A percentile compares a stretch with the other conserved stretches of the same genome.
These are phyloP conservation scores for Mrakia frigida DNA, from an alignment of 768 basidiomycete genomes.

Conservation along the genomic window DNA sequence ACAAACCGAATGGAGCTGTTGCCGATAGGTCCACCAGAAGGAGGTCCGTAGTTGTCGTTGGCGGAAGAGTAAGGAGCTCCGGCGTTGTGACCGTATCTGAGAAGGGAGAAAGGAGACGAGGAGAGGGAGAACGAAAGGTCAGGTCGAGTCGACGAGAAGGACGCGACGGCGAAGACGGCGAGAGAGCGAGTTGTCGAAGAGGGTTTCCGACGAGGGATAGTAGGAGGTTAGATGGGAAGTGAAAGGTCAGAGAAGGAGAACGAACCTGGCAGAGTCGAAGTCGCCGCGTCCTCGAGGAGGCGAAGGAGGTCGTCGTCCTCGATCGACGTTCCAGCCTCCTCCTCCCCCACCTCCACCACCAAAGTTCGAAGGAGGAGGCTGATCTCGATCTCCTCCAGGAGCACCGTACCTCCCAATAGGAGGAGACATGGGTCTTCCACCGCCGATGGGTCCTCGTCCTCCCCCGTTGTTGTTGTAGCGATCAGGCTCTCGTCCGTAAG, in stretches of 20 bases:
- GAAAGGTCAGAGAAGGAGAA: not conserved
- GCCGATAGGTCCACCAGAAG: no score
- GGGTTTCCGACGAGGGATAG: not conserved
- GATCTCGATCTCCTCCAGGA: constrained; percentile 12
- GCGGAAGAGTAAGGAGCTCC: not conserved
- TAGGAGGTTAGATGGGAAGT: not conserved
- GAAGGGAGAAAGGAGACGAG: not conserved
- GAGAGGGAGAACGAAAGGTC: not conserved
- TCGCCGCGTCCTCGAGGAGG: constrained; percentile 7
- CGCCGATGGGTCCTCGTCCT: not conserved
- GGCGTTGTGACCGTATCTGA: constrained; percentile 1
- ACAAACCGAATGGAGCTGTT: constrained; percentile 6
- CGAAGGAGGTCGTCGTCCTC: not conserved
- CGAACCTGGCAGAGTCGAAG: constrained; percentile 5
- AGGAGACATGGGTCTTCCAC: not conserved
- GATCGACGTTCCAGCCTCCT: not conserved
- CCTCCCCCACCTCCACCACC: not conserved
- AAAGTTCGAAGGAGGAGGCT: not conserved
- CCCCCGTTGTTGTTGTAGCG: not conserved
- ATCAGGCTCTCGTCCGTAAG: constrained; percentile 1
- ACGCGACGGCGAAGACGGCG: not conserved
- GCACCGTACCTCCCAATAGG: constrained; percentile 13
- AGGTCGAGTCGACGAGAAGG: not conserved
- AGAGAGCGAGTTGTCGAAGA: not conserved
- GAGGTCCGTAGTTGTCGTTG: constrained; percentile 3